phyloP scores from a whole-genome alignment of 257 asterid genomes.

The Solanum microdontum region DNA sequence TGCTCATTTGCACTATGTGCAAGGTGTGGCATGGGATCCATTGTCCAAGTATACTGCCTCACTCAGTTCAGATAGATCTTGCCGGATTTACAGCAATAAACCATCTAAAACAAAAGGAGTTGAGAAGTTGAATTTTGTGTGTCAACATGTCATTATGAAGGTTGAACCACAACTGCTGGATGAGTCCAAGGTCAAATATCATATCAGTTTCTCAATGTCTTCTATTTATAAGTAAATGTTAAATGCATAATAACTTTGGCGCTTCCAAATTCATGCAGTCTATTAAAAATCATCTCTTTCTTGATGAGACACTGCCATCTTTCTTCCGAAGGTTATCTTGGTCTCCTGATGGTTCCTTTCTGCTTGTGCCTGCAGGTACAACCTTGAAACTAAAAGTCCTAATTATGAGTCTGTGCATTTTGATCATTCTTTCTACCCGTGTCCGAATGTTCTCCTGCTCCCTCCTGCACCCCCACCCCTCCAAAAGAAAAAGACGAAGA shows the following conservation, averaged over 20 bases:
- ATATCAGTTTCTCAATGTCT: not conserved
- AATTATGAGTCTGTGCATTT: not conserved
- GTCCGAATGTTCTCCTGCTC: not conserved
- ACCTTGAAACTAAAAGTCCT: not conserved
- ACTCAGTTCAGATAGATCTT: constrained; percentile 91
- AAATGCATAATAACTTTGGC: not conserved
- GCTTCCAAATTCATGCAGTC: constrained; percentile 38
- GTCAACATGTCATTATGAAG: constrained; percentile 78
- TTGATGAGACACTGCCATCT: constrained; percentile 92
- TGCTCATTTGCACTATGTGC: constrained; percentile 89
- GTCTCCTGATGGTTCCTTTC: constrained; percentile 96
- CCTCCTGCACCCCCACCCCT: not conserved
- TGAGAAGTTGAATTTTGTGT: constrained; percentile 59
- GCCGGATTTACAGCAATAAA: constrained; percentile 66
- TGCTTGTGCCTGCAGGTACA: constrained; percentile 94
- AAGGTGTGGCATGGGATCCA: constrained; percentile 98
- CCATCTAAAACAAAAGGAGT: constrained; percentile 73
- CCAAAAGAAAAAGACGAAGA: not conserved
- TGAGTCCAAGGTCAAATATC: constrained; percentile 67
- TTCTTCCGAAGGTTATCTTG: constrained; percentile 94
- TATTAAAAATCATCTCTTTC: constrained; percentile 71
- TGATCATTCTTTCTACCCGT: not conserved
- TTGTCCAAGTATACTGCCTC: constrained; percentile 77
- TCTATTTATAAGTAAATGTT: not conserved
- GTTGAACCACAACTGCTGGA: constrained; percentile 48